A percentile compares a stretch with the other conserved stretches of the same genome.
phyloP scores from a whole-genome alignment of 306 rosid genomes.

The Quercus dentata region DNA sequence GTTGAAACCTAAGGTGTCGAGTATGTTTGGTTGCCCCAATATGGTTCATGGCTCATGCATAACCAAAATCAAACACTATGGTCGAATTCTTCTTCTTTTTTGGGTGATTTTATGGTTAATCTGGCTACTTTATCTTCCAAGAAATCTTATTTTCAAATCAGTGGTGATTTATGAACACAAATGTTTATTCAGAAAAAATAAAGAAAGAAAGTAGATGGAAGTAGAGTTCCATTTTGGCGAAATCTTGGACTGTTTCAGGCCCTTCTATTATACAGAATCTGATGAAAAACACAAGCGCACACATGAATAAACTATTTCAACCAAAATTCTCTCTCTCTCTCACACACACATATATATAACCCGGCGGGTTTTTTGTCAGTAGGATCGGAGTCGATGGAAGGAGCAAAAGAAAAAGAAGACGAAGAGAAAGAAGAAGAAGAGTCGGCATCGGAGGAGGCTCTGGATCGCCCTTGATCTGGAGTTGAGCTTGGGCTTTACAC shows the following conservation, averaged over 20 bases:
- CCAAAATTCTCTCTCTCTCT: not conserved
- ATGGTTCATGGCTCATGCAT: too few relatives aligned
- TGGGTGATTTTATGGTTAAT: too few relatives aligned
- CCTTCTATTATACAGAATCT: constrained; percentile 97
- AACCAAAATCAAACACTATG: too few relatives aligned
- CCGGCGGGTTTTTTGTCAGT: constrained; percentile 55
- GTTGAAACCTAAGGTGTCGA: too few relatives aligned
- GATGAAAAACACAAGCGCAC: not conserved
- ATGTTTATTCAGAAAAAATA: too few relatives aligned
- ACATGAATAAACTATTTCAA: not conserved
- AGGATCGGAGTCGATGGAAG: constrained; percentile 58
- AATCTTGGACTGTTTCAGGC: constrained; percentile 68
- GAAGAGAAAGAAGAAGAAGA: constrained; percentile 17
- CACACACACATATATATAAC: constrained; percentile 15
- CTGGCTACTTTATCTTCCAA: too few relatives aligned
- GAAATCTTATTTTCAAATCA: too few relatives aligned
- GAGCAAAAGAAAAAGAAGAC: constrained; percentile 40
- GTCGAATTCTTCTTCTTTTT: too few relatives aligned
- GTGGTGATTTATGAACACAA: too few relatives aligned
- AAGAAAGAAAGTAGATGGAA: too few relatives aligned
- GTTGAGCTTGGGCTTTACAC: constrained; percentile 16
- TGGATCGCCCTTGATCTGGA: constrained; percentile 38
- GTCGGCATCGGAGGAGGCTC: constrained; percentile 50
- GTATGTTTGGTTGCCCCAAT: too few relatives aligned
- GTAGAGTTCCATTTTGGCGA: constrained; percentile 71